Conservation (phyloP, 305 asterid species). For the Stenogyne calaminthoides region DNA sequence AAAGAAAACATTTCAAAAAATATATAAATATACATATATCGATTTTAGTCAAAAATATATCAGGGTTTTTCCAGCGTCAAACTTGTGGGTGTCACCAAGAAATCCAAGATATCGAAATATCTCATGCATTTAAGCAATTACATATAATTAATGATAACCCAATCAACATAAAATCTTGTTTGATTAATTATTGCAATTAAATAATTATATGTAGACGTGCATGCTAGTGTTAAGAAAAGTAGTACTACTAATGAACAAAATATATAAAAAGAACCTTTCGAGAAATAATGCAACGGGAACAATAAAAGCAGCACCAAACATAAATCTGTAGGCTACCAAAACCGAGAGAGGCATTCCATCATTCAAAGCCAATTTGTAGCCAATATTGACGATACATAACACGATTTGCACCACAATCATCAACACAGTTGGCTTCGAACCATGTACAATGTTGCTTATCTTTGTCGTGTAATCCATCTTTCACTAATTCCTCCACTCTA, state of each 20-base stretch:
- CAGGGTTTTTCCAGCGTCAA: background rate
- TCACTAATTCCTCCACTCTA: background rate
- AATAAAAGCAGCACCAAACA: constrained; percentile 48
- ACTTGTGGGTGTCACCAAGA: too few species aligned
- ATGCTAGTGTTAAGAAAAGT: too few species aligned
- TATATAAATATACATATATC: too few species aligned
- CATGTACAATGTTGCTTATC: constrained; percentile 29
- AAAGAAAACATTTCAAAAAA: background rate
- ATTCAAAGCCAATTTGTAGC: constrained; percentile 39
- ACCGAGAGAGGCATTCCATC: constrained; percentile 48
- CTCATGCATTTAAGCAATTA: too few species aligned
- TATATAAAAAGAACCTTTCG: constrained; percentile 40
- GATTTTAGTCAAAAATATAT: background rate
- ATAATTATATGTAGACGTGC: too few species aligned
- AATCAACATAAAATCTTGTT: background rate
- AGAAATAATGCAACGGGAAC: constrained; percentile 40
- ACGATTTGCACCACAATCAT: constrained; percentile 40
- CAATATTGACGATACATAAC: constrained; percentile 13
- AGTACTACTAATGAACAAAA: too few species aligned
- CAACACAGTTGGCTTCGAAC: constrained; percentile 36
- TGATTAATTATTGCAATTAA: background rate
- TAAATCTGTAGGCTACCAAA: constrained; percentile 46
- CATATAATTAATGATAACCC: background rate
- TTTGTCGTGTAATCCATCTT: constrained; percentile 12
- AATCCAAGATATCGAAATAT: background rate